Percentiles rank a stretch among this genome's conserved stretches.
Conservation (phyloP, 331 rosid species). For the Quercus phellos region DNA sequence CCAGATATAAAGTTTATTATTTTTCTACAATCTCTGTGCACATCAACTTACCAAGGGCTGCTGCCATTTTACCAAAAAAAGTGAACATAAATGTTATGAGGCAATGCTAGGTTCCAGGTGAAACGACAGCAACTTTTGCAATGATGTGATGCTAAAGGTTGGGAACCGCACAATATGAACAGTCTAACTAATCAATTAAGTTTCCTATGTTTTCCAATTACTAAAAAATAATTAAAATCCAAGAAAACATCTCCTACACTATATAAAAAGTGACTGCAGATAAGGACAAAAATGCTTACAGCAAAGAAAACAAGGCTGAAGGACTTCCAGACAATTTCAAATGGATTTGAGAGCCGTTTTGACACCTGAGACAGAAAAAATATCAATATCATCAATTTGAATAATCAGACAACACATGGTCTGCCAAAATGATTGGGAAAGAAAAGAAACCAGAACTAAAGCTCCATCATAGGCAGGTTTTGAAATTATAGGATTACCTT, state of each 20-base stretch:
- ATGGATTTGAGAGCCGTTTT: conserved; percentile 70
- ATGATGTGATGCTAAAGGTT: not conserved
- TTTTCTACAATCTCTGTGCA: not conserved
- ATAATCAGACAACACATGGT: not conserved
- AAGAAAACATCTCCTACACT: not conserved
- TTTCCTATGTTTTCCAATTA: not conserved
- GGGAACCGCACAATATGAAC: not conserved
- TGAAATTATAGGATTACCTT: conserved; percentile 43
- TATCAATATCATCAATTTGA: not conserved
- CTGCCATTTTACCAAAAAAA: not conserved
- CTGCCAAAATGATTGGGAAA: conserved; percentile 5
- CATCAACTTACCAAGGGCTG: not conserved
- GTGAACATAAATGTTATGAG: not conserved
- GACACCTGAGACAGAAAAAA: conserved; percentile 46
- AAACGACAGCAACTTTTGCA: not conserved
- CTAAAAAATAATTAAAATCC: not conserved
- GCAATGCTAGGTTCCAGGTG: not conserved
- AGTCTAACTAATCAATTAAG: not conserved
- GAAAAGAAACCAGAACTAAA: not conserved
- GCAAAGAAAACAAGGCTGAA: conserved; percentile 96
- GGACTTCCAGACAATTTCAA: conserved; percentile 86
- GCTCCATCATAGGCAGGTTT: not conserved
- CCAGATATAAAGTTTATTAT: not conserved
- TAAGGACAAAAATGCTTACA: conserved; percentile 42
- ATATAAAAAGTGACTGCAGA: conserved; percentile 7